Base-by-base conservation (phyloP, 441 rosid species). In the Gossypium trilobum region DNA sequence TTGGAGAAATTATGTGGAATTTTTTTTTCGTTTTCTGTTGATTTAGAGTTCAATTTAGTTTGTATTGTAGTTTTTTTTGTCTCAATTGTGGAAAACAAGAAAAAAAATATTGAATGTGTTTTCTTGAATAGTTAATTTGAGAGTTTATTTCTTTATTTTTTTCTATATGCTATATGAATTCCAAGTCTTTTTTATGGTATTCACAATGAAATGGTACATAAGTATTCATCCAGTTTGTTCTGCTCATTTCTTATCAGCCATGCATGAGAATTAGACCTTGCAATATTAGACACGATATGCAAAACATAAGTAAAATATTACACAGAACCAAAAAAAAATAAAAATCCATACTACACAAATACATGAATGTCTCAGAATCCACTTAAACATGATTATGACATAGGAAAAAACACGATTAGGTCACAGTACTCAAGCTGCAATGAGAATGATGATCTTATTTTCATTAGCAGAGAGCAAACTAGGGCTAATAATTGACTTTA, bases 181-280 rank as follows among this genome's bases (percentile, higher is more conserved):
- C 42, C 14, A 25, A 31, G 20, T 14, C 14, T 39, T 27, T 33
- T 2, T 65, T 65, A 11, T 66, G 36, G 39, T 66, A 20, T 66
- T 46, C 52, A 22, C 22, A 46, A 13, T 6, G n/a, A 50, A 67
- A 25, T 14, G 57, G 14, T 5, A 4, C 42, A 66, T 13, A 44
- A 22, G 39, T 46, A n/a, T 66, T 46, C 70, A 66, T 66, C 36
- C 20, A 13, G 22, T 66, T 66, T 66, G 4, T 66, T 66, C n/a
- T 66, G 22, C 57, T 46, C 52, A 42, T 8, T 42, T n/a, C 25
- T 20, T 44, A n/a, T 44, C 33, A 13, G 55, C 36, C 55, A 20
- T 65, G 55, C 55, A 42, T 22, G 70, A 22, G 56, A 23, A 66
- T 46, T 52, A 52, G 23, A 17, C 57, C 19, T 52, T 52, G 57